These are phyloP conservation scores for Blastobotrys americana DNA, from an alignment of 805 yeast genomes.

Conservation along the genomic window DNA sequence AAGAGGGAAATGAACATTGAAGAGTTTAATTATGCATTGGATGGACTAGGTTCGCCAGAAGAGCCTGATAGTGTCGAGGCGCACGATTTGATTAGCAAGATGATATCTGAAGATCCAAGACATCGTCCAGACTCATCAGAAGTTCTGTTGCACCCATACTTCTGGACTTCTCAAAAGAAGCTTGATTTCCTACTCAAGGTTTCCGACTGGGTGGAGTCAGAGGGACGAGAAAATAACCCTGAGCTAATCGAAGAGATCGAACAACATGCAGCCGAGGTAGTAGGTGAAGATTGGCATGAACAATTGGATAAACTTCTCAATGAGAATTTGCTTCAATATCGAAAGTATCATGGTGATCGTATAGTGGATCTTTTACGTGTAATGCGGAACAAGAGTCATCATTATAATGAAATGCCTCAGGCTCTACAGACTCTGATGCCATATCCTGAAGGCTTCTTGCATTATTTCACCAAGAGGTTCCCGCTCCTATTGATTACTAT, in stretches of 20 bases:
- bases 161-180: slow-evolving; percentile 71
- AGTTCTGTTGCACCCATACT: slow-evolving; percentile 77
- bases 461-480: slow-evolving; percentile 64
- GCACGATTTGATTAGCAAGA: slow-evolving; percentile 56
- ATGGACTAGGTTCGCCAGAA: slow-evolving; percentile 33
- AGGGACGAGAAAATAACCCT: slow-evolving; percentile 72
- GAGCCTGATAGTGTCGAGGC: slow-evolving; percentile 50
- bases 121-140: slow-evolving; percentile 61
- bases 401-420: slow-evolving; percentile 79
- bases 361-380: slow-evolving; percentile 85
- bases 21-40: slow-evolving; percentile 45
- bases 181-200: slow-evolving; percentile 79
- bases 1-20: slow-evolving; percentile 78
- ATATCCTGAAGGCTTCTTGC: slow-evolving; percentile 76
- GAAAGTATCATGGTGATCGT: slow-evolving; percentile 75
- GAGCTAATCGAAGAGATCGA: slow-evolving; percentile 52
- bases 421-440: slow-evolving; percentile 60
- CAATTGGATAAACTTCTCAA: slow-evolving; percentile 66
- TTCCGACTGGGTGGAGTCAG: slow-evolving; percentile 86
- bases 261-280: slow-evolving; percentile 35
- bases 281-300: slow-evolving; percentile 67
- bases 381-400: slow-evolving; percentile 88
- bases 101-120: slow-evolving; percentile 65
- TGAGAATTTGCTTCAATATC: slow-evolving; percentile 80
- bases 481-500: slow-evolving; percentile 74